These are phyloP conservation scores for Acarospora socialis DNA, from an alignment of 2,329 filamentous ascomycete genomes.

Conservation along the genomic window DNA sequence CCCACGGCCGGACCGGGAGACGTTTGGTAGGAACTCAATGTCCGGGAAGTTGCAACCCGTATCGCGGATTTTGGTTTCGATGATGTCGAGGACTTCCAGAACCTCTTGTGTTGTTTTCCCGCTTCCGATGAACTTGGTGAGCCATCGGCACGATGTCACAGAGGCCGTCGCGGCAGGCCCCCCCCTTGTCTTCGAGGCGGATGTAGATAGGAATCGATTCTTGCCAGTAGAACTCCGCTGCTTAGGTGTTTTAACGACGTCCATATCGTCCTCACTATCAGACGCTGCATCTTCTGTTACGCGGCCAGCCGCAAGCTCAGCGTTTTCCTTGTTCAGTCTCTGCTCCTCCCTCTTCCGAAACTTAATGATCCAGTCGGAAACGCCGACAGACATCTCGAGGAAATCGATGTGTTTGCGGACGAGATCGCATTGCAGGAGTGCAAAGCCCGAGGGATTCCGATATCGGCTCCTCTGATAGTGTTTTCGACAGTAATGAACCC, in stretches of 20 bases:
- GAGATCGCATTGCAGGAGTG: slow-evolving; percentile 48
- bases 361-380: slow-evolving; percentile 18
- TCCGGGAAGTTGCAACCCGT: slow-evolving; percentile 6
- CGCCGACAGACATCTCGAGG: slow-evolving; percentile 48
- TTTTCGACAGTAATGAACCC: slow-evolving; percentile 67
- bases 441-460: slow-evolving; percentile 44
- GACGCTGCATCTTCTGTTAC: too few relatives aligned
- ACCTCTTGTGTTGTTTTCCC: slow-evolving; percentile 6
- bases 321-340: slow-evolving; percentile 3
- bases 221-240: too few relatives aligned
- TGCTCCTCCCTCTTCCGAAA: slow-evolving; percentile 5
- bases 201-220: too few relatives aligned
- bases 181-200: too few relatives aligned
- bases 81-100: slow-evolving; percentile 5
- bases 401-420: slow-evolving; percentile 48
- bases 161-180: too few relatives aligned
- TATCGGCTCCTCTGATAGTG: slow-evolving; percentile 68
- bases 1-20: too few relatives aligned
- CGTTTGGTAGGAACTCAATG: slow-evolving; percentile 5
- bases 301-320: background rate
- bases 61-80: slow-evolving; percentile 12
- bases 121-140: slow-evolving; percentile 5
- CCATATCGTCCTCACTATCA: background rate
- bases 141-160: too few relatives aligned
- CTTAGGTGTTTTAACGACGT: too few relatives aligned